Evolutionary conservation across 139 green algal species (phyloP).

Genomic region (Coelastrella sp.): DNA sequence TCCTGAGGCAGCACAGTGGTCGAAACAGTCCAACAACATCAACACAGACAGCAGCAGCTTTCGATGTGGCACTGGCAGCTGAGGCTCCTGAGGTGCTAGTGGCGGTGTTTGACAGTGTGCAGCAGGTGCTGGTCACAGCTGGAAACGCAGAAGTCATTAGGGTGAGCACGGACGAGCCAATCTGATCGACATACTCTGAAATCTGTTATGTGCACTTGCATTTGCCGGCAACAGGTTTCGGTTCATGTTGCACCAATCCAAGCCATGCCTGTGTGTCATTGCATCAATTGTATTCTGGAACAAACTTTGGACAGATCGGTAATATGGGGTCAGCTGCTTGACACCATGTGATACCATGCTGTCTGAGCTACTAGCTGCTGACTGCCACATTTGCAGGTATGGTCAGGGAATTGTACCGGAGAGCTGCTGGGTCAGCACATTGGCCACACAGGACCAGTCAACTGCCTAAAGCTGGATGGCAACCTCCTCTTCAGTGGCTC

Average conservation of each 20-base stretch:
- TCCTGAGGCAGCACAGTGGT: background rate
- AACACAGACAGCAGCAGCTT: background rate
- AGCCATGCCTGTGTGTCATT: no score
- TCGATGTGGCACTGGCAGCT: background rate
- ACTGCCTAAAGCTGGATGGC: slow-evolving; percentile 71
- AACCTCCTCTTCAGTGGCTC: slow-evolving; percentile 80
- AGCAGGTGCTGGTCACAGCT: slow-evolving; percentile 71
- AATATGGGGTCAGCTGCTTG: no score
- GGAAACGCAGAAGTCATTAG: slow-evolving; percentile 69
- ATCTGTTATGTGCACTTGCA: no score
- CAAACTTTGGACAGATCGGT: no score
- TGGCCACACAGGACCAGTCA: slow-evolving; percentile 71
- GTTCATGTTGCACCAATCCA: no score
- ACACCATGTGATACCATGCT: background rate
- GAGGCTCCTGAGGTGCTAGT: slow-evolving; percentile 69
- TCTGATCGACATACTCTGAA: no score
- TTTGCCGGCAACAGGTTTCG: background rate
- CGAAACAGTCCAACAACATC: background rate
- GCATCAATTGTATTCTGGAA: no score
- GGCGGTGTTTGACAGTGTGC: slow-evolving; percentile 61
- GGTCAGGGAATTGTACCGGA: slow-evolving; percentile 48
- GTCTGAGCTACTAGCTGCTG: background rate
- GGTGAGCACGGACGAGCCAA: slow-evolving; percentile 38
- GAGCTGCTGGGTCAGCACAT: slow-evolving; percentile 64
- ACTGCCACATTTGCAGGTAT: slow-evolving; percentile 50